Base-by-base conservation (phyloP, 306 rosid species). In the Cercis canadensis region DNA sequence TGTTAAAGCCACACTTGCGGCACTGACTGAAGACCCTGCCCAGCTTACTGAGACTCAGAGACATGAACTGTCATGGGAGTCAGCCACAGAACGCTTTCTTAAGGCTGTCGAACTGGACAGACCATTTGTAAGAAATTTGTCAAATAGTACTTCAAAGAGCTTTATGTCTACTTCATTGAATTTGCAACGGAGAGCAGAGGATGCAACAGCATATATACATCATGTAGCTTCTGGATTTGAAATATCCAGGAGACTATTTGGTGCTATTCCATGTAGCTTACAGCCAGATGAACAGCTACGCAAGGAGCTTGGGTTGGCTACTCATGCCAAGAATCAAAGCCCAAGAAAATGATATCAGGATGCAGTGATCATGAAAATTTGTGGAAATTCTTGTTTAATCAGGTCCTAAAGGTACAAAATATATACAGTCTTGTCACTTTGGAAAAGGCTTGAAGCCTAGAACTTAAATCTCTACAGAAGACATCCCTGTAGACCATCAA, bases 71-170 rank as follows among this genome's bases (percentile, higher is more conserved):
- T 90, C 97, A 32, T 94, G 98, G 98, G 96, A 80, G 75, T 86
- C 98, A 0, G 98, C 98, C 47, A 94, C 95, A 11, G 87, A 87
- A 59, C 87, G 97, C 65, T 94, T 94, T 80, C 83, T 90, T 17
- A 78, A 39, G 67, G 86, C 78, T 5, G 68, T 85, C 40, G 88
- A 80, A 66, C 82, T 90, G 37, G 88, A 90, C 76, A 80, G 71
- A 62, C 62, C 80, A 4, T 3, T 33, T 3, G 78, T 68, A 34
- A 45, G 68, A 39, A 82, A 63, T 17, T 46, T 71, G 47, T 77
- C 84, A 7, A 60, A 52, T 61, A 66, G 40, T 80, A 17, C 88
- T 54, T 74, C 88, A 0, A 83, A 79, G 54, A 67, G 19, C 57
- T 89, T 80, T 40, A 29, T 84, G 88, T 83, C 95, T 13, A 55